phyloP scores from a whole-genome alignment of 176 grass and related monocot genomes.

The Aegilops longissima region DNA sequence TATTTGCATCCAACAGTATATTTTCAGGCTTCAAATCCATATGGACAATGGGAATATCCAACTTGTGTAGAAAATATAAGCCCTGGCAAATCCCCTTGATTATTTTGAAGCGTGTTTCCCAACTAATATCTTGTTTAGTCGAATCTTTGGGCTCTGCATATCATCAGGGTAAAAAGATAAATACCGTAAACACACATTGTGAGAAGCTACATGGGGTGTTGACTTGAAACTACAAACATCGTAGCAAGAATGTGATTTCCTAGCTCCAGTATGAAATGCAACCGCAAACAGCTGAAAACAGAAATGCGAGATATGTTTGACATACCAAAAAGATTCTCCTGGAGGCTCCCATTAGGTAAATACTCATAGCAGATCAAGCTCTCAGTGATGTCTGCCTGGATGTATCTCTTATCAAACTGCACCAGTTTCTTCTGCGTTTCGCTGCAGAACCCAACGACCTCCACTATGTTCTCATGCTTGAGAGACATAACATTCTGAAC shows the following conservation, averaged over 20 bases:
- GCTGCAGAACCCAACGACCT: conserved; percentile 21
- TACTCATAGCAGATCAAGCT: conserved; percentile 38
- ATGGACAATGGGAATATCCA: background rate
- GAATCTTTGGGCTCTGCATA: background rate
- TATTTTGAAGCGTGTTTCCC: conserved; percentile 5
- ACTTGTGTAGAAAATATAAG: conserved; percentile 9
- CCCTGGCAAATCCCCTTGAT: conserved; percentile 20
- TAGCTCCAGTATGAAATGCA: background rate
- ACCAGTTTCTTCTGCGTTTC: conserved; percentile 4
- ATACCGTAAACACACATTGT: background rate
- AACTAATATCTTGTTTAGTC: background rate
- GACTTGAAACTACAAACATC: background rate
- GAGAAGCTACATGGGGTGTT: background rate
- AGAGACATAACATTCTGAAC: background rate
- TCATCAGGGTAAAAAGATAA: background rate
- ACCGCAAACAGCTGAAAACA: background rate
- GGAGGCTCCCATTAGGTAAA: conserved; percentile 21
- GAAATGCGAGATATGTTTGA: background rate
- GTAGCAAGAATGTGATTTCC: background rate
- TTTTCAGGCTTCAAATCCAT: conserved; percentile 14
- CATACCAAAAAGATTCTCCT: conserved; percentile 28
- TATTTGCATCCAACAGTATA: conserved; percentile 5
- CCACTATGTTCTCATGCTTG: conserved; percentile 28
- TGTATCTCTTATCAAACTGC: background rate
- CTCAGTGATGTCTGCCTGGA: background rate